Evolutionary conservation across 1,139 yeast genomes (phyloP), one percentile per base, ranked within the genome.

Genomic region (Candida albicans): DNA sequence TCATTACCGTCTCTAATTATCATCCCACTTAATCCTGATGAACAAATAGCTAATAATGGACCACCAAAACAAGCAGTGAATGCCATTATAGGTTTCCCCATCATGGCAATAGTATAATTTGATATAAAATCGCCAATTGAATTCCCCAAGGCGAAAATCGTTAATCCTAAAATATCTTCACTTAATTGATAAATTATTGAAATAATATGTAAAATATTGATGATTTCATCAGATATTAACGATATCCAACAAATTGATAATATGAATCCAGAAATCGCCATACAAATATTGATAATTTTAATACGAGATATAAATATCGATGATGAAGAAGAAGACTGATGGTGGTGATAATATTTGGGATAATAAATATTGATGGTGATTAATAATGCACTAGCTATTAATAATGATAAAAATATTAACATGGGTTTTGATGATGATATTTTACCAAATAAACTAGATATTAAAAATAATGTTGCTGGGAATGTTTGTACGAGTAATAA

Each of bases 11-110:
- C 2, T 64, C 57, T 67, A 1, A 78, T 64, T 3, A 84, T 52
- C 33, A 87, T 55, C 0, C 93, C 88, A 52, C 86, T 83, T 7
- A 84, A 64, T 32, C 70, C 84, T 65, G 64, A 64, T 29, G 68
- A 75, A 42, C 75, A 62, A 30, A 77, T 59, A 24, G 80, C 70
- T 22, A 79, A 56, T 9, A 91, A 67, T 0, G 98, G 98, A 1
- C 97, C 95, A 1, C 97, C 98, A 62, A 90, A 87, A 58, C 97
- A 91, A 0, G 98, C 97, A 11, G 95, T 87, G 34, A 93, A 73
- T 0, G 98, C 97, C 93, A 91, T 88, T 49, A 87, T 76, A 0
- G 96, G 91, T 69, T 83, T 84, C 0, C 97, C 97, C 81, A 88
- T 81, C 49, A 70, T 73, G 0, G 96, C 93, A 41, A 93, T 82